Conservation (phyloP, 2,329 filamentous ascomycete species). For the Trichoderma sp. region DNA sequence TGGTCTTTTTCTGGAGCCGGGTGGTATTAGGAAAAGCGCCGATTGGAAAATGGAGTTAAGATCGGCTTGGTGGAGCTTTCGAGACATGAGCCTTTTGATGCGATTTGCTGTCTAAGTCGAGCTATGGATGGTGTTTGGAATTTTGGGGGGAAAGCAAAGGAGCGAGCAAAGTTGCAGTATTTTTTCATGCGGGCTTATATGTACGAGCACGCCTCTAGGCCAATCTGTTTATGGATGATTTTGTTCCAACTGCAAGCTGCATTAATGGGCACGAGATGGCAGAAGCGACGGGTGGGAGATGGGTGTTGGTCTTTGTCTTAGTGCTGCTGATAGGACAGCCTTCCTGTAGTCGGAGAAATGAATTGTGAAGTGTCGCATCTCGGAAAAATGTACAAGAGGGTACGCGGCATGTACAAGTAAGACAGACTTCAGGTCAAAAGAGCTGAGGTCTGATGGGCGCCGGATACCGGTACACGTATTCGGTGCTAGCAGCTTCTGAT, state of each 20-base stretch:
- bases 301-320: not conserved
- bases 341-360: not conserved
- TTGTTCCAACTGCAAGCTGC: not conserved
- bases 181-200: not conserved
- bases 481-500: not conserved
- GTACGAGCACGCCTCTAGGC: not conserved
- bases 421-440: not conserved
- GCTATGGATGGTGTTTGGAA: not conserved
- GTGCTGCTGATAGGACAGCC: not conserved
- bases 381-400: slow-evolving; percentile 1
- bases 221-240: not conserved
- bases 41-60: slow-evolving; percentile 32
- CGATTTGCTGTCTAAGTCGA: not conserved
- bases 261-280: not conserved
- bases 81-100: not conserved
- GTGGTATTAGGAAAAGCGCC: slow-evolving; percentile 29
- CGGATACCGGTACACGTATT: slow-evolving; percentile 8
- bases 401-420: not conserved
- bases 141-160: not conserved
- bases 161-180: not conserved
- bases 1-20: slow-evolving; percentile 1
- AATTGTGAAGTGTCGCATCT: slow-evolving; percentile 13
- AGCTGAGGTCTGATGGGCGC: not conserved
- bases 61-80: slow-evolving; percentile 26
- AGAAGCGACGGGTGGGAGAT: not conserved